Conservation (phyloP, 345 rosid genomes). For the Boechera divaricarpa region DNA sequence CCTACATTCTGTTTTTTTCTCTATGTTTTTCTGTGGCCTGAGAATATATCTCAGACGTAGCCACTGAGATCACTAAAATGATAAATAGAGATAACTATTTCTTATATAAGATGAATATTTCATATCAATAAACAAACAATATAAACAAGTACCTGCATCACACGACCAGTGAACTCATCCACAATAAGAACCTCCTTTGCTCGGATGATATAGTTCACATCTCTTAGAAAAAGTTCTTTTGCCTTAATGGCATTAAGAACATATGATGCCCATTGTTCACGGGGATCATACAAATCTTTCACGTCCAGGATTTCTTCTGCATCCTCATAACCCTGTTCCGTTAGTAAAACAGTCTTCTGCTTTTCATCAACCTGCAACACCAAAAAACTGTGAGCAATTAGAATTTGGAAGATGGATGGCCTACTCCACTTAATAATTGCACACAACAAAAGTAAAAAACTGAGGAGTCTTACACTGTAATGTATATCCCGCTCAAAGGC, state of each 20-base stretch:
- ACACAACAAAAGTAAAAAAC: not conserved
- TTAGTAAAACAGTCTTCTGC: conserved; percentile 83
- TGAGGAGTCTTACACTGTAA: conserved; percentile 71
- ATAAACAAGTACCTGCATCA: conserved; percentile 81
- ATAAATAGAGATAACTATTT: not conserved
- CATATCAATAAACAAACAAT: conserved; percentile 12
- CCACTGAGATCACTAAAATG: conserved; percentile 11
- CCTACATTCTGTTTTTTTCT: conserved; percentile 3
- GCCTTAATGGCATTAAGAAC: conserved; percentile 95
- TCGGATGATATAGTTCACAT: conserved; percentile 92
- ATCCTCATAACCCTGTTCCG: conserved; percentile 99
- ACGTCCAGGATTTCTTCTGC: conserved; percentile 90
- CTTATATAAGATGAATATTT: conserved; percentile 2
- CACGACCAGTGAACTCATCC: conserved; percentile 98
- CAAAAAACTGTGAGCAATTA: conserved; percentile 21
- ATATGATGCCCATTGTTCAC: conserved; percentile 96
- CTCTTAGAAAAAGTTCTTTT: conserved; percentile 90
- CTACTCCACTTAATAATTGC: not conserved
- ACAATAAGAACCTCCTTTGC: conserved; percentile 96
- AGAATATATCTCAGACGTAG: not conserved
- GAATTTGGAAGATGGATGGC: conserved; percentile 12
- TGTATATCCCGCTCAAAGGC: conserved; percentile 93
- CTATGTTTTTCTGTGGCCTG: not conserved
- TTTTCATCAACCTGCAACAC: conserved; percentile 86
- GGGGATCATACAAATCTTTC: conserved; percentile 97